Percentiles rank a stretch among this genome's conserved stretches.
These are phyloP conservation scores for Theobroma cacao DNA, from an alignment of 345 rosid genomes.

Conservation along the genomic window DNA sequence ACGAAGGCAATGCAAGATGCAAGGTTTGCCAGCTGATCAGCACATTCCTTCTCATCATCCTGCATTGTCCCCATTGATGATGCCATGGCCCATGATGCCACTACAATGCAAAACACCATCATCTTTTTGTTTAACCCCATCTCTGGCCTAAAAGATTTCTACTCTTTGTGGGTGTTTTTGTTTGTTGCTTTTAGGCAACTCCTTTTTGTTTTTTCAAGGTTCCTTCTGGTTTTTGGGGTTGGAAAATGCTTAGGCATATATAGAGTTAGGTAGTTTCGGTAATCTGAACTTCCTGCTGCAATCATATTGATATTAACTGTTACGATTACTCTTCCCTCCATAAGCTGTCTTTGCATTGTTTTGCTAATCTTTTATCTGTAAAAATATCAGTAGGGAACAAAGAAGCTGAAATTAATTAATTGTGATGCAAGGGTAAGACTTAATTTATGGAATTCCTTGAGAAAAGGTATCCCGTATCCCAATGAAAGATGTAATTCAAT, in stretches of 20 bases:
- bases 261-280: background rate
- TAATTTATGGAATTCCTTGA: conserved; percentile 16
- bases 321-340: background rate
- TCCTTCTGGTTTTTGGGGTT: background rate
- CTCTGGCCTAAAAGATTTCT: background rate
- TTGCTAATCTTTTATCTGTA: background rate
- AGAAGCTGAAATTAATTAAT: background rate
- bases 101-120: conserved; percentile 10
- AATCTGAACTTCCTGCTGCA: background rate
- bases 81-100: conserved; percentile 15
- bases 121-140: conserved; percentile 12
- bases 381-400: background rate
- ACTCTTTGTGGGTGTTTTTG: background rate
- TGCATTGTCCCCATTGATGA: conserved; percentile 18
- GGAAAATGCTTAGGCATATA: conserved; percentile 2
- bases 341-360: background rate
- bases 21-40: conserved; percentile 32
- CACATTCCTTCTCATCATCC: conserved; percentile 38
- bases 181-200: background rate
- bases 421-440: background rate
- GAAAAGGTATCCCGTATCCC: conserved; percentile 27
- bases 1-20: conserved; percentile 46
- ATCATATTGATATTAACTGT: background rate
- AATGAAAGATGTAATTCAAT: conserved; percentile 13
- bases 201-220: background rate